Conservation (phyloP, 1,284 basidiomycete species). For the Trichosporon ovoides region DNA sequence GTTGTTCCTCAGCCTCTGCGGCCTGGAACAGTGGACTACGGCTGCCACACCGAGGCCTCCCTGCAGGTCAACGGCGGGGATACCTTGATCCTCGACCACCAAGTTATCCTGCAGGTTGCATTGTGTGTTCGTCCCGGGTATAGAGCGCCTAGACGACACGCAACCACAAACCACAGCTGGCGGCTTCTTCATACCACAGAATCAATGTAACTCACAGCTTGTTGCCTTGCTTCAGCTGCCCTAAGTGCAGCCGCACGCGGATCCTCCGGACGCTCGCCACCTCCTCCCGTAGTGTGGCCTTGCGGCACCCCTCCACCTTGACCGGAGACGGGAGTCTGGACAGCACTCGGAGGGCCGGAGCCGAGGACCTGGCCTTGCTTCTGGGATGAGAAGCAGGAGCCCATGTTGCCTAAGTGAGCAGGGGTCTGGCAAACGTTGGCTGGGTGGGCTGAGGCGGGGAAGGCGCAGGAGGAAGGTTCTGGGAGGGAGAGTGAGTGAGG, state of each 20-base stretch:
- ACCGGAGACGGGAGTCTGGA: neutral
- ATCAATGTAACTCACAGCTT: constrained; percentile 4
- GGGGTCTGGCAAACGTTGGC: neutral
- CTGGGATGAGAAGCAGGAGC: neutral
- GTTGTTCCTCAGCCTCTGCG: no score
- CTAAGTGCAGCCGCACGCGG: neutral
- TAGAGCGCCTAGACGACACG: no score
- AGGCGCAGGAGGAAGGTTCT: no score
- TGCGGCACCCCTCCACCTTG: neutral
- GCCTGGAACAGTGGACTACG: no score
- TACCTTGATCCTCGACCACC: no score
- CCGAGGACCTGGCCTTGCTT: constrained; percentile 1
- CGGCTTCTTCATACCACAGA: no score
- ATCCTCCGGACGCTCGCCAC: neutral
- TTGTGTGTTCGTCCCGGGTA: neutral
- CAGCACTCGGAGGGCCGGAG: neutral
- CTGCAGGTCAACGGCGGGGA: no score
- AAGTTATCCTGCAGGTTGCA: no score
- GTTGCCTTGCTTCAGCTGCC: neutral
- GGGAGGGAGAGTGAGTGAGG: no score
- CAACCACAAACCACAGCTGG: neutral
- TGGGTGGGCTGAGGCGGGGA: neutral
- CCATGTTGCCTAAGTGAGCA: neutral
- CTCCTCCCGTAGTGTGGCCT: neutral
- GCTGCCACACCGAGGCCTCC: neutral